Evolutionary conservation across 345 rosid genomes (phyloP).

Genomic region (Linum tenue): DNA sequence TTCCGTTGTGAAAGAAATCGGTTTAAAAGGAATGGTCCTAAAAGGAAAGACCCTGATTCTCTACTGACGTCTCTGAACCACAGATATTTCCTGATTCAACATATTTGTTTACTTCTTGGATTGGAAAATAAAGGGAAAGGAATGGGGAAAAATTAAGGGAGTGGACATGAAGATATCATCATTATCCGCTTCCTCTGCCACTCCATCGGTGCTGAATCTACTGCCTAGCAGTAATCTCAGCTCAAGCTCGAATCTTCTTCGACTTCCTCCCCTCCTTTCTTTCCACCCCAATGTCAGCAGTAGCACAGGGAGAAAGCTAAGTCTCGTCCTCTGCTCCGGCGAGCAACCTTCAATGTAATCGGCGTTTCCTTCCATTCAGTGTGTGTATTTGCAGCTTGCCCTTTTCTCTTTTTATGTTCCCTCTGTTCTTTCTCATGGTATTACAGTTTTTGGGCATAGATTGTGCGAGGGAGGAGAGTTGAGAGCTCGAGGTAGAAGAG

Average conservation of each 20-base stretch:
- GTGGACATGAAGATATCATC: background rate
- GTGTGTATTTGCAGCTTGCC: background rate
- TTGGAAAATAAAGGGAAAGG: background rate
- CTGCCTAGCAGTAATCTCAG: background rate
- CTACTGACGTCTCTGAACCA: background rate
- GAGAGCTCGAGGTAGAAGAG: constrained; percentile 34
- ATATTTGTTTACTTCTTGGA: background rate
- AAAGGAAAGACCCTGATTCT: too few species aligned
- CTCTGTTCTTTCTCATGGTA: background rate
- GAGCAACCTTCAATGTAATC: background rate
- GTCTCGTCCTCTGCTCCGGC: background rate
- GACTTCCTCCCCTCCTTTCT: background rate
- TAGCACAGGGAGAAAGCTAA: background rate
- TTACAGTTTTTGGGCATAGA: constrained; percentile 5
- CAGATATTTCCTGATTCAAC: background rate
- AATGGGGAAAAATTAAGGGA: background rate
- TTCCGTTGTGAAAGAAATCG: background rate
- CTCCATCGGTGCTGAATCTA: background rate
- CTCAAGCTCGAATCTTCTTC: background rate
- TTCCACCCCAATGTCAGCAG: background rate
- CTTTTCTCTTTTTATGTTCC: background rate
- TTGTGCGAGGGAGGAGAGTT: constrained; percentile 3
- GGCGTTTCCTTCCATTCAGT: background rate
- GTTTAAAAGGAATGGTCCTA: background rate
- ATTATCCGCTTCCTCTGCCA: background rate